Evolutionary conservation across 1,139 yeast species (phyloP).

Genomic region (Geotrichum phurueaensis): DNA sequence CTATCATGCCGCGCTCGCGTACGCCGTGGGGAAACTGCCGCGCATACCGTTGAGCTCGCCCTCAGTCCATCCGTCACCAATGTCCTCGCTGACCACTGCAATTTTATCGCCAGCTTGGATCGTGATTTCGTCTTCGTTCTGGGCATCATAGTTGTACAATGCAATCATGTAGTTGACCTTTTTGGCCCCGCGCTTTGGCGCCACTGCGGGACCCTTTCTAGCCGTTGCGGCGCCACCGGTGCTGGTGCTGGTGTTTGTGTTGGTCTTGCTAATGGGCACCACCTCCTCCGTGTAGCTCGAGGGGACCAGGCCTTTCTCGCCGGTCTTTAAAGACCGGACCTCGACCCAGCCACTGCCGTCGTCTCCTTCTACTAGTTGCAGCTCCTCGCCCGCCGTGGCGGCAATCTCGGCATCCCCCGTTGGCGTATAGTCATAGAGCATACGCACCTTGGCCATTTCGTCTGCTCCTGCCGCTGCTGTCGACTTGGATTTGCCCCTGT

Average conservation of each 20-base stretch:
- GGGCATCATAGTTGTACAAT: constrained; percentile 71
- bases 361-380: constrained; percentile 58
- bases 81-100: constrained; percentile 63
- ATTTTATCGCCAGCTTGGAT: constrained; percentile 70
- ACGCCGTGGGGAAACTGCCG: constrained; percentile 82
- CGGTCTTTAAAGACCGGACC: constrained; percentile 43
- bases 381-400: constrained; percentile 54
- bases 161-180: constrained; percentile 63
- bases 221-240: constrained; percentile 17
- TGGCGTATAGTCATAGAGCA: constrained; percentile 63
- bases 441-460: constrained; percentile 41
- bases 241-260: constrained; percentile 18
- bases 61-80: constrained; percentile 95
- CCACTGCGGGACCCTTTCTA: constrained; percentile 69
- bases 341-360: constrained; percentile 95
- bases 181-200: constrained; percentile 75
- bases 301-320: constrained; percentile 72
- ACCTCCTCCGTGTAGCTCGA: constrained; percentile 64
- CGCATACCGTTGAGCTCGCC: constrained; percentile 70
- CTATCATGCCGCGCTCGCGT: constrained; percentile 36
- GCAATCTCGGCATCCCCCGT: constrained; percentile 71
- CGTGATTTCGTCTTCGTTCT: constrained; percentile 75
- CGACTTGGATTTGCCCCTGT: constrained; percentile 6
- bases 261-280: constrained; percentile 18
- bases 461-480: neutral